A percentile compares a stretch with the other conserved stretches of the same genome.
Evolutionary conservation across 129 eudicot species (phyloP).

Genomic region (Dittrichia graveolens): DNA sequence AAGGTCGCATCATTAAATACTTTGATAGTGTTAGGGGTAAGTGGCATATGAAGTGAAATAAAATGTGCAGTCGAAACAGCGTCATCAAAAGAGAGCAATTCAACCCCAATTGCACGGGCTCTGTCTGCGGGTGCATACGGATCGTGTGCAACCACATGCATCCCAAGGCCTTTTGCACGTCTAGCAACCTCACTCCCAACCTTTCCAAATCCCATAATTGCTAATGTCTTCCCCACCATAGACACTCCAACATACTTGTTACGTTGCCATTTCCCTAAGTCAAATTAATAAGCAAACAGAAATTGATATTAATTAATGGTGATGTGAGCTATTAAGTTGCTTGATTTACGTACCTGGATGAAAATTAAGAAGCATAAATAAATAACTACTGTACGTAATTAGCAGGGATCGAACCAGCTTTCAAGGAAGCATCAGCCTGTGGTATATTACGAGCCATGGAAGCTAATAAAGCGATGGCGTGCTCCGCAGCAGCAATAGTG

Average conservation of each 20-base stretch:
- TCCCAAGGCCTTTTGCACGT: constrained; percentile 86
- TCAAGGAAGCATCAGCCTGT: constrained; percentile 78
- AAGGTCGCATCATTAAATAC: constrained; percentile 64
- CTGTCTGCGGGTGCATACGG: constrained; percentile 83
- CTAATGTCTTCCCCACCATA: constrained; percentile 70
- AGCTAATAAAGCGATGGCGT: constrained; percentile 64
- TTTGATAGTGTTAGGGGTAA: constrained; percentile 67
- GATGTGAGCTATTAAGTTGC: too few relatives aligned
- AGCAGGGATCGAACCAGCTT: constrained; percentile 54
- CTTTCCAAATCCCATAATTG: constrained; percentile 80
- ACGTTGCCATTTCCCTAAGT: constrained; percentile 75
- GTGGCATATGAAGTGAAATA: constrained; percentile 85
- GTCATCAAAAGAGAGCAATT: constrained; percentile 61
- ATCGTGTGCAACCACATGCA: constrained; percentile 81
- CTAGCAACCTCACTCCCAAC: constrained; percentile 90
- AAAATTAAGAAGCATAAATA: too few relatives aligned
- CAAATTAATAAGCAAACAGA: too few relatives aligned
- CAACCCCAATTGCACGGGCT: constrained; percentile 79
- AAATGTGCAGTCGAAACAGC: constrained; percentile 72
- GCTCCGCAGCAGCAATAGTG: constrained; percentile 83
- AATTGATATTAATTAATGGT: too few relatives aligned
- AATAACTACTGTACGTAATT: too few relatives aligned
- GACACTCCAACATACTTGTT: constrained; percentile 81
- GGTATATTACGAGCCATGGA: constrained; percentile 77
- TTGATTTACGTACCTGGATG: too few relatives aligned